Evolutionary conservation across 345 rosid species (phyloP), one percentile per base, ranked within the genome.

Genomic region (Lepidium africanum): DNA sequence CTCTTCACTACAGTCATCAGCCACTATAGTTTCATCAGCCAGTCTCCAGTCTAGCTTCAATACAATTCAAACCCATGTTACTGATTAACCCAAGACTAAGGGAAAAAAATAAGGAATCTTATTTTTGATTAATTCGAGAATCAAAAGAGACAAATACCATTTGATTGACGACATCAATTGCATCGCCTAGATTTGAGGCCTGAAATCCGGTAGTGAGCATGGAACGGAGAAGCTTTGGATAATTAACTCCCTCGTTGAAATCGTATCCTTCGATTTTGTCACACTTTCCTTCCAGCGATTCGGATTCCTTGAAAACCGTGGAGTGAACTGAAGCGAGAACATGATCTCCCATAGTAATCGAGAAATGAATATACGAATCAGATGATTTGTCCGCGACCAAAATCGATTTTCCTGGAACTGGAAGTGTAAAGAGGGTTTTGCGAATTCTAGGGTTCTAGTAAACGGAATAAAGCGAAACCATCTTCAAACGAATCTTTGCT

Each of bases 41-140:
- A 94, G 88, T 78, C 96, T 89, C 99, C 96, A 89, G 32, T 86
- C 88, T 80, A 94, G 80, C 99, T 91, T 84, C 89, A 86, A 70
- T 85, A 84, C 89, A 83, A 76, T 55, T 59, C 51, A 50, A 72
- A 14, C 2, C 4, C 57, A 48, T 55, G 70, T 75, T 69, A 69
- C 41, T 59, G 27, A 67, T 43, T 51, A n/a, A 60, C 27, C 14
- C 55, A 10, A 41, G 35, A 14, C 56, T 1, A 52, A 57, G 4
- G 16, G 11, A 8, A 32, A 37, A 37, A n/a, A n/a, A 43, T 4
- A 10, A 32, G 23, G 46, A 57, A 40, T 3, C 15, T 21, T 11
- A 40, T 7, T 23, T 48, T 14, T 16, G 14, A 54, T 10, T 4
- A 55, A 15, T 9, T 15, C 5, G 60, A 36, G n/a, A 37, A 40